A percentile compares a stretch with the other conserved stretches of the same genome.
Conservation (phyloP, 1,139 yeast species). For the Lodderomyces theae region DNA sequence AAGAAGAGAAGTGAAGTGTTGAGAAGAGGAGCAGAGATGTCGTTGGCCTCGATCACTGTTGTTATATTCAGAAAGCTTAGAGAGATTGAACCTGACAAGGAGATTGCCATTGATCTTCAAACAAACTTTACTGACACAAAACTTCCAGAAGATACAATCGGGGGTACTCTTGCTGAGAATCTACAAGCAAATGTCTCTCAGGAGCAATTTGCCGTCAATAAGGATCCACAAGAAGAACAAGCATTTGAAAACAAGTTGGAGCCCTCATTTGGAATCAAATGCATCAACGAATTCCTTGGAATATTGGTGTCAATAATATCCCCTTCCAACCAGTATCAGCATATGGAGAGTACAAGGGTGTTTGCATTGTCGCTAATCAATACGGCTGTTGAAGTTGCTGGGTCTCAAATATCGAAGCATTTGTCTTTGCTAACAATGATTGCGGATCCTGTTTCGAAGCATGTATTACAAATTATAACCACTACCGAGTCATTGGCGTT, state of each 20-base stretch:
- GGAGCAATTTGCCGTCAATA: neutral
- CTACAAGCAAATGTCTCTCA: neutral
- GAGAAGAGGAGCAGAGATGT: conserved; percentile 85
- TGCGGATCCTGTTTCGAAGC: conserved; percentile 79
- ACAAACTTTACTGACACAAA: conserved; percentile 34
- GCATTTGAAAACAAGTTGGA: conserved; percentile 16
- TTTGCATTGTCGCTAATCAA: conserved; percentile 76
- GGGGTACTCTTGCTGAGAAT: conserved; percentile 24
- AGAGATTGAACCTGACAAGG: conserved; percentile 51
- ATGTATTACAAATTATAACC: conserved; percentile 76
- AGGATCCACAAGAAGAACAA: conserved; percentile 2
- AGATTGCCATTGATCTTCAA: conserved; percentile 27
- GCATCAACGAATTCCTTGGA: conserved; percentile 67
- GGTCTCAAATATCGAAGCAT: conserved; percentile 62
- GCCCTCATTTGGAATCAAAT: conserved; percentile 62
- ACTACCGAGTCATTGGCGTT: conserved; percentile 65
- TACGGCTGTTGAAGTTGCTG: conserved; percentile 81
- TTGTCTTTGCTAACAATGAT: conserved; percentile 65
- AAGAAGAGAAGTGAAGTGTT: conserved; percentile 88
- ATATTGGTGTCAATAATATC: conserved; percentile 81
- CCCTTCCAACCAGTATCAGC: conserved; percentile 79
- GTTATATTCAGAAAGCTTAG: conserved; percentile 63
- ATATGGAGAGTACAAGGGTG: conserved; percentile 82
- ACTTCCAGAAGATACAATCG: conserved; percentile 42
- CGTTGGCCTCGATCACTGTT: conserved; percentile 69